A percentile compares a stretch with the other conserved stretches of the same genome.
These are phyloP conservation scores for Amniculicola lignicola DNA, from an alignment of 495 filamentous ascomycete genomes.

Conservation along the genomic window DNA sequence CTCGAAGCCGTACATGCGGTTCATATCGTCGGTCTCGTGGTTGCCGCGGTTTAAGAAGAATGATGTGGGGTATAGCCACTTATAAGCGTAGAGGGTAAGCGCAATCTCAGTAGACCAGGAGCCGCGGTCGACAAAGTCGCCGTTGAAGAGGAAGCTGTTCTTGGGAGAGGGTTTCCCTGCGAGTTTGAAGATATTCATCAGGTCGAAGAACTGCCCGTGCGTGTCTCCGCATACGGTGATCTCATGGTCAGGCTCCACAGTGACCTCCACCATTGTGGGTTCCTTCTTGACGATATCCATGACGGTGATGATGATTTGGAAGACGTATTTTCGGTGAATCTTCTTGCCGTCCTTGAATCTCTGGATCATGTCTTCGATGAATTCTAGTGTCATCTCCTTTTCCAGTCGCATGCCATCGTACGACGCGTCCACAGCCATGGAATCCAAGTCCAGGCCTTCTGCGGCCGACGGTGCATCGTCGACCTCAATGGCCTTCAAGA, in stretches of 20 bases:
- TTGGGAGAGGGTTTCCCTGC: constrained; percentile 80
- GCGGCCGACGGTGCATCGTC: constrained; percentile 86
- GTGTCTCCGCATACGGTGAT: constrained; percentile 98
- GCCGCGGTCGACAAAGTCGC: constrained; percentile 96
- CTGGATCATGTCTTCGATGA: constrained; percentile 93
- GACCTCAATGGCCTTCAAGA: constrained; percentile 92
- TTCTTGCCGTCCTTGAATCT: constrained; percentile 95
- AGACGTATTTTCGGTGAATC: constrained; percentile 93
- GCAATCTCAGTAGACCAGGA: constrained; percentile 98
- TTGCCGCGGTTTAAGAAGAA: constrained; percentile 99
- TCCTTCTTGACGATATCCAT: constrained; percentile 86
- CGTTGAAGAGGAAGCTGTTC: constrained; percentile 96
- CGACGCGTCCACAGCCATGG: constrained; percentile 71
- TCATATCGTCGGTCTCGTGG: constrained; percentile 99
- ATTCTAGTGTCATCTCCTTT: constrained; percentile 88
- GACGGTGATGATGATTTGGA: constrained; percentile 88
- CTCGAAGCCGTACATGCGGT: constrained; percentile 96
- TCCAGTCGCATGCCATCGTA: constrained; percentile 84
- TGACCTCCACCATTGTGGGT: constrained; percentile 95
- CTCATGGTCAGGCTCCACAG: constrained; percentile 67
- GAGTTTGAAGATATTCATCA: constrained; percentile 91
- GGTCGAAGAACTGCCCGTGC: constrained; percentile 97
- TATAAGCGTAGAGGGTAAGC: constrained; percentile 90
- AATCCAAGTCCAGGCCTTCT: constrained; percentile 82
- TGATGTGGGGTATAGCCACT: constrained; percentile 80